These are phyloP conservation scores for Trichoderma semiorbis DNA, from an alignment of 2,329 filamentous ascomycete genomes.

Conservation along the genomic window DNA sequence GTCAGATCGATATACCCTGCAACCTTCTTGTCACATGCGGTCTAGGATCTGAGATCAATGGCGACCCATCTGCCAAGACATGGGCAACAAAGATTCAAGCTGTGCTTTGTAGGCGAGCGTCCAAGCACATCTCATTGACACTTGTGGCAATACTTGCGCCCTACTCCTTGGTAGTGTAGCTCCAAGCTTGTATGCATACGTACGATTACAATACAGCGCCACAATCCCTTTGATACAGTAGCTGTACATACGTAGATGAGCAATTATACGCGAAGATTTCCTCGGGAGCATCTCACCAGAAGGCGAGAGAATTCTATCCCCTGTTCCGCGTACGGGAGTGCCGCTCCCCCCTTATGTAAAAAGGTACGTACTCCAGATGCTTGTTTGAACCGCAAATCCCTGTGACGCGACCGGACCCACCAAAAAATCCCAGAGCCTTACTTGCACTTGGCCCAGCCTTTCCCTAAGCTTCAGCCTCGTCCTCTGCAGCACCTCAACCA, in stretches of 20 bases:
- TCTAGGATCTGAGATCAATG: slow-evolving; percentile 6
- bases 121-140: background rate
- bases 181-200: background rate
- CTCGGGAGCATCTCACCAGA: background rate
- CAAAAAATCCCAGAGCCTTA: slow-evolving; percentile 17
- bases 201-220: background rate
- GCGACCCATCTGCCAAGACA: background rate
- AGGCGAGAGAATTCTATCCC: background rate
- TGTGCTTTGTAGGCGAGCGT: background rate
- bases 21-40: background rate
- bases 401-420: slow-evolving; percentile 18
- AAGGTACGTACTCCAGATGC: background rate
- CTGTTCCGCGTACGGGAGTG: background rate
- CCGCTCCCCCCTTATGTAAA: background rate
- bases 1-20: slow-evolving; percentile 1
- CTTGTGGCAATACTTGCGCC: background rate
- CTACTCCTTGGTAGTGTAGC: background rate
- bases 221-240: background rate
- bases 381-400: background rate
- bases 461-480: slow-evolving; percentile 19
- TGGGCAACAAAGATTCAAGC: background rate
- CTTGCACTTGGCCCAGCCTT: background rate
- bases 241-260: background rate
- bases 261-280: background rate
- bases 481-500: slow-evolving; percentile 20